phyloP scores from a whole-genome alignment of 441 rosid genomes.

The Dalechampia spathulata region DNA sequence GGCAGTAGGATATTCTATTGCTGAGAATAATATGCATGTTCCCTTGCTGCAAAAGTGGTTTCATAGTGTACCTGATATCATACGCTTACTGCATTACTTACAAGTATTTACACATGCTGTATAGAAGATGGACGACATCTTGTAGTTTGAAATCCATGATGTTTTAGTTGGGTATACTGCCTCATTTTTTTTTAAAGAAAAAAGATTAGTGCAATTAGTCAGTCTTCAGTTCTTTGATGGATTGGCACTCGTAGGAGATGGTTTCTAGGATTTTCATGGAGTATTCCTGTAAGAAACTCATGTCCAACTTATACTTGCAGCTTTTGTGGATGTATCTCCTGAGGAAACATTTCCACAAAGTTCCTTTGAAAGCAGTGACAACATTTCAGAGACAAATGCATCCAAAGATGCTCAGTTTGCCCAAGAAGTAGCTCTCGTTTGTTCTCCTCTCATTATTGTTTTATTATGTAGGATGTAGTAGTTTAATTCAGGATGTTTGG shows the following conservation, averaged over 20 bases:
- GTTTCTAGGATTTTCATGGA: background rate
- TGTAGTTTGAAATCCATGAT: no score
- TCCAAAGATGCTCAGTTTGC: conserved; percentile 40
- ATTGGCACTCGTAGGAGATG: background rate
- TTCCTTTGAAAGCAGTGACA: conserved; percentile 56
- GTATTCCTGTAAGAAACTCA: conserved; percentile 9
- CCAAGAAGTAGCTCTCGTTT: conserved; percentile 50
- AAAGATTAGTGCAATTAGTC: background rate
- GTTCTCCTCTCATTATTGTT: background rate
- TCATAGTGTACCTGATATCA: no score
- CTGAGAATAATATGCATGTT: no score
- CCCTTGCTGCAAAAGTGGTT: background rate
- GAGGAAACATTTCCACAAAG: conserved; percentile 63
- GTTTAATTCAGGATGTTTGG: conserved; percentile 1
- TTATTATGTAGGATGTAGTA: background rate
- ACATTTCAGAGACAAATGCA: conserved; percentile 41
- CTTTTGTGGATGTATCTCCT: conserved; percentile 81
- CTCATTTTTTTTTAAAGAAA: no score
- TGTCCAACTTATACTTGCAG: conserved; percentile 35
- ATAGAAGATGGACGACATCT: background rate
- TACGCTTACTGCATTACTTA: background rate
- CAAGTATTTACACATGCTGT: background rate
- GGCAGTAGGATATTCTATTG: no score
- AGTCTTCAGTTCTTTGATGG: background rate
- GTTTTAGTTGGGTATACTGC: no score